Evolutionary conservation across 2,329 filamentous ascomycete genomes (phyloP), one percentile per base, ranked within the genome.

Genomic region (Claviceps arundinis): DNA sequence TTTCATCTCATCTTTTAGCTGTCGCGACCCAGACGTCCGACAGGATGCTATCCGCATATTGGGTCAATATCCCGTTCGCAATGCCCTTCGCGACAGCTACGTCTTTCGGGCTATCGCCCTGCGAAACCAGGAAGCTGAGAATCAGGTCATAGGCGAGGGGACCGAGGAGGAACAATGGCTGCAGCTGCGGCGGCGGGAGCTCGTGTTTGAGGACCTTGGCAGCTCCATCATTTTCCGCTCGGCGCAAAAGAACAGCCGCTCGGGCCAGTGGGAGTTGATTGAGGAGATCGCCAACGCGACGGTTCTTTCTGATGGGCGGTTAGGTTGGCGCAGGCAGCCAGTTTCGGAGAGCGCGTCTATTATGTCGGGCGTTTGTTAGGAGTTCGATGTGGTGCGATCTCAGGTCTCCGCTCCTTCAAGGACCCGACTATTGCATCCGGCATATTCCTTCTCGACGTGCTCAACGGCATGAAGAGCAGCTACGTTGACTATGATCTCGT

Each of bases 401-500:
- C 19, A 22, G 19, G 17, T 5, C 17, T 98, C 62, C 86, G 93
- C 58, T 93, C 85, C 44, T 96, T 98, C 81, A 97, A 97, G 74
- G 93, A 98, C 64, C 76, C 79, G 16, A 75, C 81, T 14, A 90
- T 98, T 57, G 84, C 84, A 50, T 88, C 83, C 26, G 91, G 90
- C 55, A 73, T 96, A 42, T 97, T 95, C 76, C 72, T 98, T 58
- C 75, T 98, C 52, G 93, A 98, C 65, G 93, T 98, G 42, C 75
- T 98, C 55, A 94, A 89, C 64, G 93, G 93, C 58, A 97, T 98
- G 86, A 97, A 97, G 85, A 93, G 86, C 72, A 88, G 81, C 68
- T 98, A 97, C 65, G 93, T 98, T 58, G 93, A 98, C 70, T 97
- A 97, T 66, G 91, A 97, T 61, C 79, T 98, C 19, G 93, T 98